Conservation (phyloP, 176 grass and related monocot species). For the Thalia dealbata region DNA sequence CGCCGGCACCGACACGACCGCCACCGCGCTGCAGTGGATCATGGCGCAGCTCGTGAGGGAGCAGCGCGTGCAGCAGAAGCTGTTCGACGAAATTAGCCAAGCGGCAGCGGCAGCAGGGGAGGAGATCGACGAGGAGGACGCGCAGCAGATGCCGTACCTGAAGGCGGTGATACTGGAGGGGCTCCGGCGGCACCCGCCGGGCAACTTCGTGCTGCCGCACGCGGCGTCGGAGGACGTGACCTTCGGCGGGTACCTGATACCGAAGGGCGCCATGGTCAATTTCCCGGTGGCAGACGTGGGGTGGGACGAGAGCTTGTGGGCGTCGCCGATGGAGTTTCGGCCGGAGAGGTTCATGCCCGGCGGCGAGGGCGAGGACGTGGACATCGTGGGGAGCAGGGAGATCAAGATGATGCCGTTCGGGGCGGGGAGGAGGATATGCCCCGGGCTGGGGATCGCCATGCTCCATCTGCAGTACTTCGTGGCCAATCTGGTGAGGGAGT, state of each 20-base stretch:
- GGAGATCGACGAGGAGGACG: slow-evolving; percentile 5
- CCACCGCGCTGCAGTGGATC: slow-evolving; percentile 54
- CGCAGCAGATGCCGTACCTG: slow-evolving; percentile 38
- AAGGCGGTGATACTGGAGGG: slow-evolving; percentile 59
- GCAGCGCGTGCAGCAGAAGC: slow-evolving; percentile 28
- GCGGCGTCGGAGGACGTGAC: slow-evolving; percentile 38
- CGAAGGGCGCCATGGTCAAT: slow-evolving; percentile 42
- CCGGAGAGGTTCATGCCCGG: slow-evolving; percentile 54
- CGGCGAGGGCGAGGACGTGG: slow-evolving; percentile 32
- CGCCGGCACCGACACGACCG: slow-evolving; percentile 33
- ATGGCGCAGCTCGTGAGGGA: slow-evolving; percentile 50
- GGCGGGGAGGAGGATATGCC: slow-evolving; percentile 56
- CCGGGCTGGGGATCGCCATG: slow-evolving; percentile 29
- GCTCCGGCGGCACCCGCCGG: slow-evolving; percentile 45
- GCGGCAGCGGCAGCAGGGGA: not conserved
- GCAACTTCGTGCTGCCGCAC: slow-evolving; percentile 47
- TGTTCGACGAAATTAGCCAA: slow-evolving; percentile 31
- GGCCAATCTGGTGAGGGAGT: slow-evolving; percentile 30
- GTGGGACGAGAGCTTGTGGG: slow-evolving; percentile 33
- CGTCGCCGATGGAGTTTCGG: slow-evolving; percentile 36
- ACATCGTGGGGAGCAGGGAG: slow-evolving; percentile 38
- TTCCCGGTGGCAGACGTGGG: slow-evolving; percentile 29
- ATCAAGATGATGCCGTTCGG: slow-evolving; percentile 83
- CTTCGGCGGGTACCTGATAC: slow-evolving; percentile 32
- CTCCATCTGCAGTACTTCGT: slow-evolving; percentile 47